phyloP scores from a whole-genome alignment of 2,329 filamentous ascomycete genomes.

The Ceratocystis destructans region DNA sequence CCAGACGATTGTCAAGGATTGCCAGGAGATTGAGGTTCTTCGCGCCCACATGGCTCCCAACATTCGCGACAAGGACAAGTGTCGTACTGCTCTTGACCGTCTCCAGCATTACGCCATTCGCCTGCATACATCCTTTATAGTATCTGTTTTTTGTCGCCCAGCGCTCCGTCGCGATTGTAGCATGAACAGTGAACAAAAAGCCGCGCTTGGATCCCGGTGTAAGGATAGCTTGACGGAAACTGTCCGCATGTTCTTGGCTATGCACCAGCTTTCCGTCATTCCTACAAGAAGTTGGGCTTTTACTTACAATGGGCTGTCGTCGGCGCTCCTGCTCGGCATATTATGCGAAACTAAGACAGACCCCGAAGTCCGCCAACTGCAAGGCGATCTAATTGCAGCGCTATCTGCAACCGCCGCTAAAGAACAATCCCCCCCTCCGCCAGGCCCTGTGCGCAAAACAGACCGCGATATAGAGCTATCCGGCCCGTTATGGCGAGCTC shows the following conservation, averaged over 20 bases:
- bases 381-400: conserved; percentile 50
- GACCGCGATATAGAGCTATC: conserved; percentile 50
- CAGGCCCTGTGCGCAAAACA: conserved; percentile 37
- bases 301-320: conserved; percentile 53
- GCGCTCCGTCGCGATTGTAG: conserved; percentile 43
- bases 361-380: conserved; percentile 47
- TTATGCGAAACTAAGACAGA: conserved; percentile 49
- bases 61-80: conserved; percentile 46
- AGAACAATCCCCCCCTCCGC: conserved; percentile 41
- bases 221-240: conserved; percentile 50
- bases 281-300: conserved; percentile 55
- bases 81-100: conserved; percentile 48
- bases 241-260: conserved; percentile 53
- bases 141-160: conserved; percentile 51
- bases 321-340: conserved; percentile 49
- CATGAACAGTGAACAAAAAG: conserved; percentile 40
- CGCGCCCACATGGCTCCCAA: conserved; percentile 37
- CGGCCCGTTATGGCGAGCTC: conserved; percentile 45
- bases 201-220: conserved; percentile 42
- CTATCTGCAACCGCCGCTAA: conserved; percentile 51
- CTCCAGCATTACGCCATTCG: conserved; percentile 51
- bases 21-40: conserved; percentile 39
- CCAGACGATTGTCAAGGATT: conserved; percentile 43
- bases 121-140: conserved; percentile 51
- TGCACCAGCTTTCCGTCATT: conserved; percentile 54